Evolutionary conservation across 495 filamentous ascomycete species (phyloP).

Genomic region (Daldinia concentrica): DNA sequence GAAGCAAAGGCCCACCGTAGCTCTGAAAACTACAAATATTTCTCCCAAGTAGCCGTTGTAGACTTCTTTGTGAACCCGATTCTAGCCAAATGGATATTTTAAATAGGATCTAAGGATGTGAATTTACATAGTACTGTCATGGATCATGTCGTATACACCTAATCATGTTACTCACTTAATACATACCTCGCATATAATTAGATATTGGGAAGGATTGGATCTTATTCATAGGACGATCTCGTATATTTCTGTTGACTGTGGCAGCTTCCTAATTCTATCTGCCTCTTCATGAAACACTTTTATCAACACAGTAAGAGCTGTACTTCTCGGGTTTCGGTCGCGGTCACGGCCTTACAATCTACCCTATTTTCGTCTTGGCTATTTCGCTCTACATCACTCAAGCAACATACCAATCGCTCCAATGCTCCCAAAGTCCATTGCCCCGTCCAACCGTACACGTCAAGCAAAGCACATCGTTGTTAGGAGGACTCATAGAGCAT

Average conservation of each 20-base stretch:
- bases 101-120: not conserved
- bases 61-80: not conserved
- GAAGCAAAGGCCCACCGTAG: conserved; percentile 6
- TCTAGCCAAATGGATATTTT: not conserved
- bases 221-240: conserved; percentile 24
- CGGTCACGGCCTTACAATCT: conserved; percentile 35
- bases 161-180: not conserved
- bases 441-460: conserved; percentile 21
- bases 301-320: conserved; percentile 44
- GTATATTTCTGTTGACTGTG: conserved; percentile 42
- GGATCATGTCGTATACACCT: too few relatives aligned
- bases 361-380: conserved; percentile 34
- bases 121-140: too few relatives aligned
- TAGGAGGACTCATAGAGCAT: conserved; percentile 71
- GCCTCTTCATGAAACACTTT: conserved; percentile 40
- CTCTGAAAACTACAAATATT: conserved; percentile 18
- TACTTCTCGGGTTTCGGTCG: conserved; percentile 22
- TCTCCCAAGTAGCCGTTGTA: not conserved
- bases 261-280: conserved; percentile 40
- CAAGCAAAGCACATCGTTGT: conserved; percentile 25
- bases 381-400: conserved; percentile 28
- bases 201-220: not conserved
- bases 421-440: conserved; percentile 26
- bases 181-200: not conserved
- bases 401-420: conserved; percentile 27